Base-by-base conservation (phyloP, 2,329 filamentous ascomycete genomes). In the Aphanoascus verrucosus region DNA sequence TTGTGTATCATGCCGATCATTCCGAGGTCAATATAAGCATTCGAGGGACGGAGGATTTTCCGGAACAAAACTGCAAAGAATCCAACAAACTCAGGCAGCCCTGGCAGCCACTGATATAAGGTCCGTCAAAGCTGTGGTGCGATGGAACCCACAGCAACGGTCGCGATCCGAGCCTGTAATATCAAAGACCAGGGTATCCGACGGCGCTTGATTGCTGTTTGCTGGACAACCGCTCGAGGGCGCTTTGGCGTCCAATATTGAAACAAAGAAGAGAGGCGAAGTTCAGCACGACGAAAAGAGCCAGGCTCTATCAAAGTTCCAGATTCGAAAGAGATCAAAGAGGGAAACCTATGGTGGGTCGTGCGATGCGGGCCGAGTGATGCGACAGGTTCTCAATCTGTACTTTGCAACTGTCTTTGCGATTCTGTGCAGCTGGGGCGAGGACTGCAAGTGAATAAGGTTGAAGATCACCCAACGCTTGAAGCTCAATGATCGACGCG, bases 331-430 rank as follows among this genome's bases (percentile, higher is more conserved):
- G 37, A 52, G 23, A 52, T 28, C 14, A 51, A 32, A 41, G 40
- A 37, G 38, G 38, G 14, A 15, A 7, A n/a, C 32, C 17, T 20
- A 20, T 20, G 34, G 35, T 41, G 42, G 42, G 43, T 47, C 23
- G 50, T 46, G 42, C 34, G 40, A 47, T 43, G 50, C 50, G 44
- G 34, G 42, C 50, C 43, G 50, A 41, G 50, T 42, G 50, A 53
- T 53, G 44, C 47, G 43, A 46, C 50, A 42, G 49, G 49, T 52
- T 44, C 5, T 17, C 49, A 32, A 51, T 28, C 15, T 40, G 37
- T 9, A 34, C 50, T 3, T 20, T 40, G 9, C 17, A 41, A 45
- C 37, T 35, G 23, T 31, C 19, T 40, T 15, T 28, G 31, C 15
- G 41, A 44, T 52, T 42, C 41, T 52, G 31, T 15, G 35, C 19